Base-by-base conservation (phyloP, 768 basidiomycete species). In the Serendipita indica region DNA sequence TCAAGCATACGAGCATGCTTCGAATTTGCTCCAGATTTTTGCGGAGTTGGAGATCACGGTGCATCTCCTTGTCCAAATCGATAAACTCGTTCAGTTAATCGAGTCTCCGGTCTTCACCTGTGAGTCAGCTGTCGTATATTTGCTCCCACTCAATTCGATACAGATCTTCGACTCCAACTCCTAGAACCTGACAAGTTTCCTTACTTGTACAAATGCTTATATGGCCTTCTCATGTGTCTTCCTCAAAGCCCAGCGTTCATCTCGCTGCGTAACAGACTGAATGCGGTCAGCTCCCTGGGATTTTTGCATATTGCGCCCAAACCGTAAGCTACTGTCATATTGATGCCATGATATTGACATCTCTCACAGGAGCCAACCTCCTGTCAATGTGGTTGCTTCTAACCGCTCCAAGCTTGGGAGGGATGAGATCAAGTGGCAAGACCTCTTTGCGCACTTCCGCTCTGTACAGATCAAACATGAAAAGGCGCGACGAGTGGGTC, bases 51-150 rank as follows among this genome's bases (percentile, higher is more conserved):
- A 99, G 69, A 88, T 98, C 63, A 98, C 94, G 2, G 94, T 98
- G 7, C 81, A 82, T 25, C 81, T 98, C 69, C 74, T 98, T 20
- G 89, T 99, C 1, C 96, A 99, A 65, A 84, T 98, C 16, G 96
- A 98, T 72, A 97, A 96, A 67, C 79, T 99, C 5, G 96, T 99
- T 7, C 94, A 98, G 68, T 77, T 99, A 1, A 93, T 99, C 61
- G 96, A 99, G 69, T 94, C 90, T 0, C 96, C 96, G 0, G 93
- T 98, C 6, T 99, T 99, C 69, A 99, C 96, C 57, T 96, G 96
- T 92, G 65, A 67, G 79, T 69, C 16, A 10, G 1, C 6, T 32
- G 25, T 28, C n/a, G n/a, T 22, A 32, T 35, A 14, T 33, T 37
- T 18, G 22, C 32, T 27, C 14, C 39, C 16, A 43, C n/a, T 6